Evolutionary conservation across 371 early-diverging fungal species (phyloP), one percentile per base, ranked within the genome.

Genomic region (Amoeboaphelidium protococcarum): DNA sequence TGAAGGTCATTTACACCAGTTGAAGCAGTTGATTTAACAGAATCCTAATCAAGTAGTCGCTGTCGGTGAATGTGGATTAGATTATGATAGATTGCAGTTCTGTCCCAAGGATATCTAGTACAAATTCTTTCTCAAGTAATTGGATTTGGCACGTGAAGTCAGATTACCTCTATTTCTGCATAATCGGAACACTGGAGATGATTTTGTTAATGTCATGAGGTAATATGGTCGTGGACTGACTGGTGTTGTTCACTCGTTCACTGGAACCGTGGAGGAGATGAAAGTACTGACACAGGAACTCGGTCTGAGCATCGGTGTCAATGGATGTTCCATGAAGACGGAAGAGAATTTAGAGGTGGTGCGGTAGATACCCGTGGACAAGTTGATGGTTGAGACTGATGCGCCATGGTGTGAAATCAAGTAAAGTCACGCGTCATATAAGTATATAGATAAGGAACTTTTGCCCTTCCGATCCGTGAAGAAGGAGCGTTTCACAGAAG

Each of bases 211-310:
- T 4, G 54, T 80, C 21, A 58, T 86, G 4, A 62, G 64, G 26
- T 55, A 61, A 20, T 63, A 88, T 58, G 69, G 83, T 1, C 58
- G 61, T 41, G 54, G 56, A 26, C 78, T 83, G 47, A 64, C 54
- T 3, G n/a, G 94, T 23, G 88, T 95, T 1, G 87, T 95, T 21
- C 98, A 98, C 54, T 86, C 85, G 0, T 92, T 89, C 56, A 84
- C 83, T 2, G 91, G 90, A 0, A 61, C 72, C 0, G 16, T 73
- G 20, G 84, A 81, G 21, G 91, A 91, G 51, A 67, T 80, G 64
- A 50, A 67, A 50, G 60, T 60, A 42, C 58, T 80, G 21, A 50
- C 84, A 16, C 71, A 73, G 2, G 58, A 59, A 26, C 57, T 84
- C 44, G 91, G 68, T n/a, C 62, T 90, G 25, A 87, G 76, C 58